phyloP scores from a whole-genome alignment of 352 stramenopile genomes.

The Phytophthora cactorum region DNA sequence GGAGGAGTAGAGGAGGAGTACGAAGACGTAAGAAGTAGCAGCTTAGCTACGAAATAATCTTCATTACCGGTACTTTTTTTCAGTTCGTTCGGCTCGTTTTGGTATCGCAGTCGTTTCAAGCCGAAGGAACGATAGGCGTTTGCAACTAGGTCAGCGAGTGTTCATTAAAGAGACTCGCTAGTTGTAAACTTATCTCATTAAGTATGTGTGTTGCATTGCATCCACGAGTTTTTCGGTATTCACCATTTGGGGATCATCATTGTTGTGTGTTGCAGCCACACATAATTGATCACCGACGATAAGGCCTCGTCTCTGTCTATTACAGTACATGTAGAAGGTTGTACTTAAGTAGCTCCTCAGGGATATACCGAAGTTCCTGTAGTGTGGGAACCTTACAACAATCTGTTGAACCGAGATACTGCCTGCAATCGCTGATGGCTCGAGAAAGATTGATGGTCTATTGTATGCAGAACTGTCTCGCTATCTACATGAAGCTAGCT shows the following conservation, averaged over 20 bases:
- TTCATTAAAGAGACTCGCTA: no score
- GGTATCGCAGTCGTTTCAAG: no score
- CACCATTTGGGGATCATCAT: neutral
- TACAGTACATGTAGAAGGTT: no score
- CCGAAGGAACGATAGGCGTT: no score
- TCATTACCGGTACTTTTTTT: neutral
- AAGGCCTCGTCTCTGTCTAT: neutral
- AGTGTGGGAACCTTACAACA: no score
- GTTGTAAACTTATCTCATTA: neutral
- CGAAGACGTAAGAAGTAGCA: neutral
- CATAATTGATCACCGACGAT: neutral
- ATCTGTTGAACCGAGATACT: neutral
- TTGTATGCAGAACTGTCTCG: slow-evolving; percentile 12
- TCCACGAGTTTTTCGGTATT: neutral
- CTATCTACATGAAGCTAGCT: slow-evolving; percentile 56
- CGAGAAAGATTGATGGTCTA: slow-evolving; percentile 13
- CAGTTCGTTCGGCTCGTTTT: neutral
- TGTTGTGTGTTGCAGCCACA: neutral
- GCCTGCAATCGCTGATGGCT: neutral
- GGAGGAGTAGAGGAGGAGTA: slow-evolving; percentile 13
- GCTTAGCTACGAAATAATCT: neutral
- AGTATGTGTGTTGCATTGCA: neutral
- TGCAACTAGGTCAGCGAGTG: no score
- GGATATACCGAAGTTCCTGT: no score
- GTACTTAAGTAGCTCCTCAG: no score